These are phyloP conservation scores for Synura sp. DNA, from an alignment of 352 stramenopile species.

Conservation along the genomic window DNA sequence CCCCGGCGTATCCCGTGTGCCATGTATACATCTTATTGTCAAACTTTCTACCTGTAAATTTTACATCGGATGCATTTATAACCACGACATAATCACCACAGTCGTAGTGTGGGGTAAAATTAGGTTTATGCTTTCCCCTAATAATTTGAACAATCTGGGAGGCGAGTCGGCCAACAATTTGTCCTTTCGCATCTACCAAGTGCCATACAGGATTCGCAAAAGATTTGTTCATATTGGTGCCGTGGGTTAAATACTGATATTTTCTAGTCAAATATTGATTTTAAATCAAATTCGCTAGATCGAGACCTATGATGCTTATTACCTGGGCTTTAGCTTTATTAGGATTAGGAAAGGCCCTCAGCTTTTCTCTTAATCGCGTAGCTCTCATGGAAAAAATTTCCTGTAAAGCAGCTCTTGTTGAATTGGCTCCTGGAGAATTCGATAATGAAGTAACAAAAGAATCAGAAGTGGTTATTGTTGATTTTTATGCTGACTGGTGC, in stretches of 20 bases:
- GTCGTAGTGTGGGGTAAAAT: slow-evolving; percentile 90
- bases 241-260: too few species aligned
- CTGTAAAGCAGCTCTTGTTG: background rate
- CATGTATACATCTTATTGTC: slow-evolving; percentile 84
- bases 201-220: slow-evolving; percentile 75
- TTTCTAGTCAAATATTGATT: background rate
- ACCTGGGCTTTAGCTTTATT: too few species aligned
- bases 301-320: too few species aligned
- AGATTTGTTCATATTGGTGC: slow-evolving; percentile 50
- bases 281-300: background rate
- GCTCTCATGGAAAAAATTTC: background rate
- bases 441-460: background rate
- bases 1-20: slow-evolving; percentile 95
- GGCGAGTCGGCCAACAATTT: slow-evolving; percentile 91
- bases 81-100: slow-evolving; percentile 95
- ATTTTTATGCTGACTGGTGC: slow-evolving; percentile 4
- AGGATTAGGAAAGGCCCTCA: too few species aligned
- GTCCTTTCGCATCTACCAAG: slow-evolving; percentile 88
- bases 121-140: slow-evolving; percentile 97
- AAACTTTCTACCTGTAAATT: slow-evolving; percentile 51
- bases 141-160: slow-evolving; percentile 91
- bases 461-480: background rate
- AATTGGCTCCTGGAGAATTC: background rate
- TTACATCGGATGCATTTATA: slow-evolving; percentile 48
- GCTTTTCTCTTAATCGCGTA: too few species aligned